Percentiles rank a stretch among this genome's conserved stretches.
Evolutionary conservation across 495 filamentous ascomycete species (phyloP).

Genomic region (Lindgomyces ingoldianus): DNA sequence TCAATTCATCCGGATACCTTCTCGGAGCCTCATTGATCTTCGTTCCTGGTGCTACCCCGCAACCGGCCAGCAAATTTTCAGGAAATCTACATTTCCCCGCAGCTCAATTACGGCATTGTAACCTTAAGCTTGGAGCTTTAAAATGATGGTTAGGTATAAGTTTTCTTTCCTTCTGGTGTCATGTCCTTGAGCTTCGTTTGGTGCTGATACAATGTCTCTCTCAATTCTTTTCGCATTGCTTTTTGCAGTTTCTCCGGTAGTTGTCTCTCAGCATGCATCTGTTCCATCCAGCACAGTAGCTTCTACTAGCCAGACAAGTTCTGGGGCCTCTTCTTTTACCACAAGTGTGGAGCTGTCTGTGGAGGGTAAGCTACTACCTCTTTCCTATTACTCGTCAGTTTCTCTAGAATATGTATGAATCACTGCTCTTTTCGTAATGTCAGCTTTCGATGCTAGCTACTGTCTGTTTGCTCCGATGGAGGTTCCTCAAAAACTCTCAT

Average conservation of each 20-base stretch:
- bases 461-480: too few relatives aligned
- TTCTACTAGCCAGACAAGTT: slow-evolving; percentile 12
- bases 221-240: neutral
- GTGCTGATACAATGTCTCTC: neutral
- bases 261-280: slow-evolving; percentile 3
- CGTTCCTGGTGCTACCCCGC: slow-evolving; percentile 9
- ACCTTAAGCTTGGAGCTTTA: neutral
- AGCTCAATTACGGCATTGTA: neutral
- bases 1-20: neutral
- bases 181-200: neutral
- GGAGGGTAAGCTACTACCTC: slow-evolving; percentile 10
- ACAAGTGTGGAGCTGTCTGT: slow-evolving; percentile 20
- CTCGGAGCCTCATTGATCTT: neutral
- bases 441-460: too few relatives aligned
- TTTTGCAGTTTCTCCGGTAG: neutral
- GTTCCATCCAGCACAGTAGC: neutral
- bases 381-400: neutral
- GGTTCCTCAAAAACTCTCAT: too few relatives aligned
- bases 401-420: neutral
- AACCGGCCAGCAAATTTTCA: neutral
- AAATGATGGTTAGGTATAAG: slow-evolving; percentile 7
- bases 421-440: neutral
- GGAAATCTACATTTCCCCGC: slow-evolving; percentile 8
- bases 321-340: slow-evolving; percentile 2
- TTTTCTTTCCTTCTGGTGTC: neutral